phyloP scores from a whole-genome alignment of 177 flowering plant genomes.

The Tripterygium wilfordii region DNA sequence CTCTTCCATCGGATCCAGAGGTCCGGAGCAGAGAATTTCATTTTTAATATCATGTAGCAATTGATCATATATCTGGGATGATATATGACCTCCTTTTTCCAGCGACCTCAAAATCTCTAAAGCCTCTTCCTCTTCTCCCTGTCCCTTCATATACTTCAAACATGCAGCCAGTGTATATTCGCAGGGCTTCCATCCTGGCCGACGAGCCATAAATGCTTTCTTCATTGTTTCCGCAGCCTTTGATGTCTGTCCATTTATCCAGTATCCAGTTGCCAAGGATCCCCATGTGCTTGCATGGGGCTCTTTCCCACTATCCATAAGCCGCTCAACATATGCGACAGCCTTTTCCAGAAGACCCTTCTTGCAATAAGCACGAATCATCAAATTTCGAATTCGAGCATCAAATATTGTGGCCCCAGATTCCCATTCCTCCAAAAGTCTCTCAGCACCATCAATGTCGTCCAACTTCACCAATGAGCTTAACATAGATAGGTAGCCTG shows the following conservation, averaged over 20 bases:
- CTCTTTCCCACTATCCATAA: slow-evolving; percentile 18
- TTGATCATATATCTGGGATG: neutral
- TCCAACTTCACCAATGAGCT: slow-evolving; percentile 34
- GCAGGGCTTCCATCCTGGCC: slow-evolving; percentile 13
- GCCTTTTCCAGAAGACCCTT: slow-evolving; percentile 39
- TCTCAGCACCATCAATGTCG: slow-evolving; percentile 46
- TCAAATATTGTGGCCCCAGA: slow-evolving; percentile 17
- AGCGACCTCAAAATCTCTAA: slow-evolving; percentile 19
- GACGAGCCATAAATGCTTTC: slow-evolving; percentile 18
- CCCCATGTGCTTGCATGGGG: slow-evolving; percentile 27
- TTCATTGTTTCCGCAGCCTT: slow-evolving; percentile 31
- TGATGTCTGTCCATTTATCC: slow-evolving; percentile 12
- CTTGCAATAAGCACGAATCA: slow-evolving; percentile 34
- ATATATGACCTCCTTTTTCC: slow-evolving; percentile 4
- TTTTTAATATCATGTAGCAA: too few species aligned
- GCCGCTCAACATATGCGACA: slow-evolving; percentile 16
- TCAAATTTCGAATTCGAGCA: slow-evolving; percentile 20
- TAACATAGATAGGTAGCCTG: slow-evolving; percentile 29
- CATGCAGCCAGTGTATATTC: slow-evolving; percentile 16
- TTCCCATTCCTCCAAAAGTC: slow-evolving; percentile 39
- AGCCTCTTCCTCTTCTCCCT: slow-evolving; percentile 24
- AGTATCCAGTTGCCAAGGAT: slow-evolving; percentile 31
- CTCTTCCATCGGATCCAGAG: too few species aligned
- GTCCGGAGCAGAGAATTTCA: too few species aligned
- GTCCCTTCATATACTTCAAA: slow-evolving; percentile 24